phyloP scores from a whole-genome alignment of 371 early-diverging fungal genomes.

The Zopfochytrium polystomum region DNA sequence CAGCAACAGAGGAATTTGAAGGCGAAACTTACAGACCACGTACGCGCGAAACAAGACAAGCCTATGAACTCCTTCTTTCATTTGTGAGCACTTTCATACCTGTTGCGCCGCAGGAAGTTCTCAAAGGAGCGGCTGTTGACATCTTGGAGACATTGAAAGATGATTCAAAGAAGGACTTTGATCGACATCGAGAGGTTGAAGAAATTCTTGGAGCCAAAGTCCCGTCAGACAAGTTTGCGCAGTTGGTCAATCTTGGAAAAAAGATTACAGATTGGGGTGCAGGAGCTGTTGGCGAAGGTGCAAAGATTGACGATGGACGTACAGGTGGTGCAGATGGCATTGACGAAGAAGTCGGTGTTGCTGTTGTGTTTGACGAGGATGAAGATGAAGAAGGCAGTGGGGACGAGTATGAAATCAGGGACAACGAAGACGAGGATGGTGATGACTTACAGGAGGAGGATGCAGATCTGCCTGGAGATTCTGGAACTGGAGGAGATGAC shows the following conservation, averaged over 20 bases:
- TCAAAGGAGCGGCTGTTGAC: constrained; percentile 86
- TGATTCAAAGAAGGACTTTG: constrained; percentile 80
- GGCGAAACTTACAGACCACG: constrained; percentile 84
- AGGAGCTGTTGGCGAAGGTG: constrained; percentile 23
- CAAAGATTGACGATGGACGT: constrained; percentile 19
- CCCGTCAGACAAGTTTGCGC: constrained; percentile 75
- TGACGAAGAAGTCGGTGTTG: constrained; percentile 61
- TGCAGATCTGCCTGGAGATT: constrained; percentile 42
- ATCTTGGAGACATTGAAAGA: constrained; percentile 81
- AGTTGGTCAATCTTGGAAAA: constrained; percentile 85
- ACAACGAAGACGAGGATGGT: constrained; percentile 49
- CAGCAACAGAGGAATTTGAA: constrained; percentile 89
- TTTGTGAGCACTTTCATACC: constrained; percentile 79
- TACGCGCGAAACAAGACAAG: constrained; percentile 88
- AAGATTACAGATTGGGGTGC: constrained; percentile 84
- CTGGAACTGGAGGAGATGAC: constrained; percentile 23
- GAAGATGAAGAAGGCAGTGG: constrained; percentile 48
- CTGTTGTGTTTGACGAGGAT: constrained; percentile 66
- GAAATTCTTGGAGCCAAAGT: constrained; percentile 61
- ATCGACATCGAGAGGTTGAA: constrained; percentile 83
- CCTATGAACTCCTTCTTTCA: constrained; percentile 83
- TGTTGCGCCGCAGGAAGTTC: constrained; percentile 78
- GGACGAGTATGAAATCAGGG: constrained; percentile 51
- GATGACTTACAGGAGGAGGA: constrained; percentile 58
- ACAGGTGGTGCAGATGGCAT: constrained; percentile 28